Conservation (phyloP, 495 filamentous ascomycete species). For the Bacidia gigantensis region DNA sequence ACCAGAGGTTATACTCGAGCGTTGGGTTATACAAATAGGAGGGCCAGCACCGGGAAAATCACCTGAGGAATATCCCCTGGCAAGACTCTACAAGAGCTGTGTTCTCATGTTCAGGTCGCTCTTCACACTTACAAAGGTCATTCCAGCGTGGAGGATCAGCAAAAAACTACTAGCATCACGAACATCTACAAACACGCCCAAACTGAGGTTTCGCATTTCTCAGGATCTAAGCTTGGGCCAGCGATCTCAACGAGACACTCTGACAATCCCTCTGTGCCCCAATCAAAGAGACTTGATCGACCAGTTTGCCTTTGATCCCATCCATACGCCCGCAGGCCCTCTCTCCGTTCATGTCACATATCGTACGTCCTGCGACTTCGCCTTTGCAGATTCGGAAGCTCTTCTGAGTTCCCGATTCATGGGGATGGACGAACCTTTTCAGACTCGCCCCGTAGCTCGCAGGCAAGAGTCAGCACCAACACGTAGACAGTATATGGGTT, state of each 20-base stretch:
- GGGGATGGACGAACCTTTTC: constrained; percentile 77
- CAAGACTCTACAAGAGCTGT: constrained; percentile 88
- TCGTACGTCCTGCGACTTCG: constrained; percentile 78
- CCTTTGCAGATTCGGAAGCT: constrained; percentile 80
- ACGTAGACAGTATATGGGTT: constrained; percentile 23
- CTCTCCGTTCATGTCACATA: constrained; percentile 72
- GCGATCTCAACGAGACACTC: constrained; percentile 40
- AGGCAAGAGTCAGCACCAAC: constrained; percentile 20
- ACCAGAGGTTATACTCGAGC: constrained; percentile 68
- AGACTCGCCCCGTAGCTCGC: constrained; percentile 45
- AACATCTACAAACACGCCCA: constrained; percentile 44
- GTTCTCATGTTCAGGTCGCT: constrained; percentile 89
- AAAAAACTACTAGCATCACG: constrained; percentile 55
- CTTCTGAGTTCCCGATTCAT: constrained; percentile 91
- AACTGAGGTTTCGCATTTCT: constrained; percentile 66
- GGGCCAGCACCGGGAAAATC: constrained; percentile 34
- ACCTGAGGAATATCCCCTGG: constrained; percentile 52
- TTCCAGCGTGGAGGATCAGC: constrained; percentile 80
- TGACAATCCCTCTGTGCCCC: constrained; percentile 60
- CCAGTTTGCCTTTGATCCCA: constrained; percentile 60
- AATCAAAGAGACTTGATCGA: constrained; percentile 53
- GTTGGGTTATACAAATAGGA: constrained; percentile 76
- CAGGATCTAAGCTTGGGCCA: constrained; percentile 37
- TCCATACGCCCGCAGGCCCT: constrained; percentile 72
- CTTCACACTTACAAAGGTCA: constrained; percentile 67